Percentiles rank a stretch among this genome's conserved stretches.
Conservation (phyloP, 1,139 yeast species). For the Kluyveromyces sp. region DNA sequence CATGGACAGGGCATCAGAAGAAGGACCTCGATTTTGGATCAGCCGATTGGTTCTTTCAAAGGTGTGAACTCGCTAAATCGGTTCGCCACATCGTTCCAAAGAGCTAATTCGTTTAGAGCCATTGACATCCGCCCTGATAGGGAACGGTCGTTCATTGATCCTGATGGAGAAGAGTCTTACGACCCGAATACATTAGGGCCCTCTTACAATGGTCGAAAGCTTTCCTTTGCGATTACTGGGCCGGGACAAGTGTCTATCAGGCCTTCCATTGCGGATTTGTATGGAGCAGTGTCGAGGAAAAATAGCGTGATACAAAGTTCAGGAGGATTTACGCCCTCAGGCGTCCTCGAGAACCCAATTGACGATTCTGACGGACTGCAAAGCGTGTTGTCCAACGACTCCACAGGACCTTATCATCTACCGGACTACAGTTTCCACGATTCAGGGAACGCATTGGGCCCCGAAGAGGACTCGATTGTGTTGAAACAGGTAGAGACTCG, state of each 20-base stretch:
- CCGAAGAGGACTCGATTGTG: constrained; percentile 36
- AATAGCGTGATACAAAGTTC: constrained; percentile 1
- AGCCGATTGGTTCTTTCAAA: constrained; percentile 36
- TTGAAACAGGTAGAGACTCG: constrained; percentile 61
- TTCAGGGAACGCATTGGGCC: constrained; percentile 17
- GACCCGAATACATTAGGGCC: constrained; percentile 72
- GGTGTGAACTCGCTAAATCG: constrained; percentile 66
- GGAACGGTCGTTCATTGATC: constrained; percentile 43
- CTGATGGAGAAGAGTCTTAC: constrained; percentile 51
- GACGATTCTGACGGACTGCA: constrained; percentile 7
- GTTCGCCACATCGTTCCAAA: constrained; percentile 68
- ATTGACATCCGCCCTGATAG: constrained; percentile 39
- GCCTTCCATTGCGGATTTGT: constrained; percentile 20
- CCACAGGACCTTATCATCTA: constrained; percentile 3
- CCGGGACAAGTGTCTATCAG: constrained; percentile 17
- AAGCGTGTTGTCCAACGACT: constrained; percentile 6
- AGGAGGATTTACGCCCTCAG: neutral
- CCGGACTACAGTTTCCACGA: constrained; percentile 11
- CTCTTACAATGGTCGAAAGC: constrained; percentile 51
- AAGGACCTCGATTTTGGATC: constrained; percentile 28
- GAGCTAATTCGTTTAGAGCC: constrained; percentile 67
- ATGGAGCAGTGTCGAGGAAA: constrained; percentile 13
- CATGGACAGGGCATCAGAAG: constrained; percentile 10
- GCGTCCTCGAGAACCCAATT: constrained; percentile 1
- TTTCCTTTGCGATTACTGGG: constrained; percentile 42